phyloP scores from a whole-genome alignment of 73 alveolate genomes.

The Tetrahymena thermophila region DNA sequence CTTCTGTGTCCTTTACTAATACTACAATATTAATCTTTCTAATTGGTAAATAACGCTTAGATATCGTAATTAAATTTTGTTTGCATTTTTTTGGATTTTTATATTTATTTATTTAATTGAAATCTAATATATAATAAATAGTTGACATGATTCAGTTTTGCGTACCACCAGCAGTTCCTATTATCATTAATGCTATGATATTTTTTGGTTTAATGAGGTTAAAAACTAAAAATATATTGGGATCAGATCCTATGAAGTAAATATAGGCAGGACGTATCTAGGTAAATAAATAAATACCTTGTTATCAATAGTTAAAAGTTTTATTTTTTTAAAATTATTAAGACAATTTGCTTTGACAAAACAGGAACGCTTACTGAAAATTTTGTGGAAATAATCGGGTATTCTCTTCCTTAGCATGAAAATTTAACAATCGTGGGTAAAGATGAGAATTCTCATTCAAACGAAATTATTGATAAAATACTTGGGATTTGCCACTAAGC shows the following conservation, averaged over 20 bases:
- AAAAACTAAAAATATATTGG: neutral
- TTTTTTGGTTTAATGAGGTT: conserved; percentile 5
- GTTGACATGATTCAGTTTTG: neutral
- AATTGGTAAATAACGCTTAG: neutral
- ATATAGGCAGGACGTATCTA: conserved; percentile 12
- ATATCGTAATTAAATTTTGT: neutral
- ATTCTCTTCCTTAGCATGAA: neutral
- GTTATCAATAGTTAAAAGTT: neutral
- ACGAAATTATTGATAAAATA: neutral
- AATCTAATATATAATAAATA: neutral
- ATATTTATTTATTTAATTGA: neutral
- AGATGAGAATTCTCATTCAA: neutral
- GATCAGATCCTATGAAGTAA: conserved; percentile 25
- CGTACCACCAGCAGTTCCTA: conserved; percentile 1
- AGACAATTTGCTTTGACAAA: conserved; percentile 33
- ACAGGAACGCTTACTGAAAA: conserved; percentile 22
- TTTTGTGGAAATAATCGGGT: conserved; percentile 14
- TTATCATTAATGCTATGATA: neutral
- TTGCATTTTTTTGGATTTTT: too few species aligned
- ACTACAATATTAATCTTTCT: neutral
- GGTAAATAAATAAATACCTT: neutral
- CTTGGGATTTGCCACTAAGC: neutral
- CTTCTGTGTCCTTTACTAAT: neutral
- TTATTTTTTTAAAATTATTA: neutral
- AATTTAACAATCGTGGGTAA: neutral